Evolutionary conservation across 805 yeast genomes (phyloP).

Genomic region (Naumovozyma castellii): DNA sequence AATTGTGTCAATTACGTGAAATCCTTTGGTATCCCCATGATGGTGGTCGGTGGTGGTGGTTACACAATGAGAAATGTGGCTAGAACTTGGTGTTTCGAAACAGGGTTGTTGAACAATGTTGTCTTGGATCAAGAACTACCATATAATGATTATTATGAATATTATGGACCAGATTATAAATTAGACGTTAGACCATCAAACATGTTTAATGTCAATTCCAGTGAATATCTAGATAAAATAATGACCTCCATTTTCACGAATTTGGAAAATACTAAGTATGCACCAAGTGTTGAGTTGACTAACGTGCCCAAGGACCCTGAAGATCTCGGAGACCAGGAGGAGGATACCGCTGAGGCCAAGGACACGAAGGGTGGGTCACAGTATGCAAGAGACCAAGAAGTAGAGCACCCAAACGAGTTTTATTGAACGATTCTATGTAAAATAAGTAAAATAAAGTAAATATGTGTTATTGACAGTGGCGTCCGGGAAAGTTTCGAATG

Average conservation of each 20-base stretch:
- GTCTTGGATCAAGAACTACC: slow-evolving; percentile 65
- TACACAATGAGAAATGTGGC: slow-evolving; percentile 94
- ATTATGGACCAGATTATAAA: slow-evolving; percentile 94
- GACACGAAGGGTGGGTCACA: slow-evolving; percentile 91
- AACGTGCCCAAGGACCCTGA: slow-evolving; percentile 84
- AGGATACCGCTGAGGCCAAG: slow-evolving; percentile 66
- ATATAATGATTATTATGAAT: slow-evolving; percentile 92
- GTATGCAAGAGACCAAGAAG: slow-evolving; percentile 64
- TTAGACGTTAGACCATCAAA: slow-evolving; percentile 90
- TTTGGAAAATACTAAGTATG: slow-evolving; percentile 82
- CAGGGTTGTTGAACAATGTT: slow-evolving; percentile 64
- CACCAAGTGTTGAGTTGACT: slow-evolving; percentile 94
- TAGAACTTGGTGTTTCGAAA: slow-evolving; percentile 92
- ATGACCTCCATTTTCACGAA: slow-evolving; percentile 66
- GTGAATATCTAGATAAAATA: slow-evolving; percentile 82
- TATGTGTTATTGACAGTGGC: too few species aligned
- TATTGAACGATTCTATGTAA: slow-evolving; percentile 28
- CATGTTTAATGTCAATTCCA: slow-evolving; percentile 92
- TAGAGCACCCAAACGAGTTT: slow-evolving; percentile 69
- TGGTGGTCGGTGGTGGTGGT: slow-evolving; percentile 96
- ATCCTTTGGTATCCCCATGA: slow-evolving; percentile 80
- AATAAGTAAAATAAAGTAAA: not conserved
- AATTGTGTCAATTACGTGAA: slow-evolving; percentile 87
- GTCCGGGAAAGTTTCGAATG: too few species aligned
- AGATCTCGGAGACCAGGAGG: slow-evolving; percentile 78